Evolutionary conservation across 768 basidiomycete species (phyloP).

Genomic region (Collybia mongolica): DNA sequence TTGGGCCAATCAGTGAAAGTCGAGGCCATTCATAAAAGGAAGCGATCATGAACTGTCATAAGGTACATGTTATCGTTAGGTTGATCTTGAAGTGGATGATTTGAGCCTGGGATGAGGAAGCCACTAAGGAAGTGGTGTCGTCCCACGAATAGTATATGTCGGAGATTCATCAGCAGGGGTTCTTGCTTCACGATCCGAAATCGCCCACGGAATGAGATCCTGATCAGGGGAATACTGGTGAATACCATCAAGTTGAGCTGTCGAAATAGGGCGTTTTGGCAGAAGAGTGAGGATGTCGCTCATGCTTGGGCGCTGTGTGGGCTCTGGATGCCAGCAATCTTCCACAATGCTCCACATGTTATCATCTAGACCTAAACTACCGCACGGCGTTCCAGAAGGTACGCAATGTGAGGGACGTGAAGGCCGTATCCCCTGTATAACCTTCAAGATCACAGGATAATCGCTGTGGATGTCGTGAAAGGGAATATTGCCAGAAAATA

Average conservation of each 20-base stretch:
- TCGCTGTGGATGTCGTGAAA: constrained; percentile 16
- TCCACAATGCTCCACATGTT: constrained; percentile 5
- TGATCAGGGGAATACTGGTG: not conserved
- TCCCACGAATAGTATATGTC: too few relatives aligned
- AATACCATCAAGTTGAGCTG: too few relatives aligned
- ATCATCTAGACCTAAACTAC: not conserved
- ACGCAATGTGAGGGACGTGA: constrained; percentile 13
- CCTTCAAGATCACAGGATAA: constrained; percentile 16
- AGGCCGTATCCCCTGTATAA: constrained; percentile 3
- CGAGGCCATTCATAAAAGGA: too few relatives aligned
- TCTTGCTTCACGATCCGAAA: not conserved
- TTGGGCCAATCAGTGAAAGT: too few relatives aligned
- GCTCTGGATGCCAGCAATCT: constrained; percentile 4
- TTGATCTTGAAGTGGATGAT: too few relatives aligned
- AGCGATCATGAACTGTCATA: too few relatives aligned
- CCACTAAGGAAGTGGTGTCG: too few relatives aligned
- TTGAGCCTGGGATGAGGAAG: too few relatives aligned
- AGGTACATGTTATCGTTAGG: too few relatives aligned
- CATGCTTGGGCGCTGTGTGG: not conserved
- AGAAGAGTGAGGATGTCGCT: not conserved
- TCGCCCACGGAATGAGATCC: not conserved
- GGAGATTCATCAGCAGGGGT: too few relatives aligned
- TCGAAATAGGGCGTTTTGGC: not conserved
- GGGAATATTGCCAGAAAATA: constrained; percentile 24
- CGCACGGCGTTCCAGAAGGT: not conserved